Conservation (phyloP, 306 rosid species). For the Casuarina equisetifolia region DNA sequence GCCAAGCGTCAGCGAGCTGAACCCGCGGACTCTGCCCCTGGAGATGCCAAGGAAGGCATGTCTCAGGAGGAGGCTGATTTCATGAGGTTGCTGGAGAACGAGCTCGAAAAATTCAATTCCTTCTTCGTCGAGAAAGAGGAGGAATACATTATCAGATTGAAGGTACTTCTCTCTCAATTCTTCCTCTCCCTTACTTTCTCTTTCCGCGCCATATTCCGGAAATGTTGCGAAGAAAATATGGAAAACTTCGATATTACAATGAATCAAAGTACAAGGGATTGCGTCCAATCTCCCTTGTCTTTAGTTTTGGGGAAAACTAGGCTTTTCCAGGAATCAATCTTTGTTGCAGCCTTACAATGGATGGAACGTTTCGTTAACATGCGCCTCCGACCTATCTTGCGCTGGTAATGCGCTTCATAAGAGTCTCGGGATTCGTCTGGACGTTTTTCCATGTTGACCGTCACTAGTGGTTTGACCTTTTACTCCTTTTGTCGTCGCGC, state of each 20-base stretch:
- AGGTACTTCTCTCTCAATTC: conserved; percentile 43
- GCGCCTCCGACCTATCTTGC: no score
- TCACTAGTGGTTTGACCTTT: conserved; percentile 12
- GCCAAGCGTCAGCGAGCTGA: conserved; percentile 54
- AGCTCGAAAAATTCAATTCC: conserved; percentile 85
- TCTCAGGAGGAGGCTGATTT: conserved; percentile 73
- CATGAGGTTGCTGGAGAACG: conserved; percentile 62
- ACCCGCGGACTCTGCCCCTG: conserved; percentile 11
- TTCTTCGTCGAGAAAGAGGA: conserved; percentile 97
- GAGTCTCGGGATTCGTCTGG: not conserved
- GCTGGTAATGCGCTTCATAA: no score
- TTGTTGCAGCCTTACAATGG: not conserved
- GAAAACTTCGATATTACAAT: no score
- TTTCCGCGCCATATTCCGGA: not conserved
- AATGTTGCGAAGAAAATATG: conserved; percentile 8
- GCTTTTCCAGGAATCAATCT: not conserved
- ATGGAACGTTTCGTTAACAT: no score
- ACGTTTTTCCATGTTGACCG: not conserved
- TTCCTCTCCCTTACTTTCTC: not conserved
- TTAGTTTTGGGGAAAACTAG: not conserved
- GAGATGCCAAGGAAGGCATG: conserved; percentile 32
- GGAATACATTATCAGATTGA: conserved; percentile 85
- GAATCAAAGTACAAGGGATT: not conserved
- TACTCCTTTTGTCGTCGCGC: conserved; percentile 1
- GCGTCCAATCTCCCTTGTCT: not conserved